Conservation (phyloP, 73 alveolate species). For the Paramecium pentaurelia region DNA sequence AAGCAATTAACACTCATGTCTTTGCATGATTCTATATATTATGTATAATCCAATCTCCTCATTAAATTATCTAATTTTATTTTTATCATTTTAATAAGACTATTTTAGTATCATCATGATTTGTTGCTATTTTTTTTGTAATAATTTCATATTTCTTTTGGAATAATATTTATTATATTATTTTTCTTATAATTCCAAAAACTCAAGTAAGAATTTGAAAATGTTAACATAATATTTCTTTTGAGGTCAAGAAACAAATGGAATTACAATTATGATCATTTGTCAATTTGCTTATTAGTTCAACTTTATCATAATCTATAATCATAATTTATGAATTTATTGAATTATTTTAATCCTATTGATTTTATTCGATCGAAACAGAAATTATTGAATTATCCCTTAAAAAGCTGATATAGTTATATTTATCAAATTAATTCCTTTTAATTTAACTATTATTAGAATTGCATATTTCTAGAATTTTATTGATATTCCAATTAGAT, state of each 20-base stretch:
- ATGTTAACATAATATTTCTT: not conserved
- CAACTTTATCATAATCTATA: not conserved
- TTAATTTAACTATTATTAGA: too few relatives aligned
- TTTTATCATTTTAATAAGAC: not conserved
- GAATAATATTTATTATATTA: too few relatives aligned
- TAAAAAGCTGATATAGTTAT: not conserved
- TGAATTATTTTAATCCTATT: not conserved
- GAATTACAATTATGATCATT: not conserved
- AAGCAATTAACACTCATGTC: too few relatives aligned
- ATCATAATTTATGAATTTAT: too few relatives aligned
- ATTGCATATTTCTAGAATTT: too few relatives aligned
- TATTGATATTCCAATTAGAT: not conserved
- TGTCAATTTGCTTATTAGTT: too few relatives aligned
- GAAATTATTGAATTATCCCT: not conserved
- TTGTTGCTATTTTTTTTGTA: not conserved
- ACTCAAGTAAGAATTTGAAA: too few relatives aligned
- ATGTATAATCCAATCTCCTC: not conserved
- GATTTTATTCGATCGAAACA: not conserved
- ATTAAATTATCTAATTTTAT: too few relatives aligned
- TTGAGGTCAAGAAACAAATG: not conserved
- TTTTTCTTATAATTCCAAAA: not conserved
- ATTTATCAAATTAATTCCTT: not conserved
- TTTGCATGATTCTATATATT: too few relatives aligned
- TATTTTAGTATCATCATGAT: not conserved
- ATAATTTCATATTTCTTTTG: not conserved